phyloP scores from a whole-genome alignment of 2,329 filamentous ascomycete species.

The Gnomoniopsis smithogilvyi region DNA sequence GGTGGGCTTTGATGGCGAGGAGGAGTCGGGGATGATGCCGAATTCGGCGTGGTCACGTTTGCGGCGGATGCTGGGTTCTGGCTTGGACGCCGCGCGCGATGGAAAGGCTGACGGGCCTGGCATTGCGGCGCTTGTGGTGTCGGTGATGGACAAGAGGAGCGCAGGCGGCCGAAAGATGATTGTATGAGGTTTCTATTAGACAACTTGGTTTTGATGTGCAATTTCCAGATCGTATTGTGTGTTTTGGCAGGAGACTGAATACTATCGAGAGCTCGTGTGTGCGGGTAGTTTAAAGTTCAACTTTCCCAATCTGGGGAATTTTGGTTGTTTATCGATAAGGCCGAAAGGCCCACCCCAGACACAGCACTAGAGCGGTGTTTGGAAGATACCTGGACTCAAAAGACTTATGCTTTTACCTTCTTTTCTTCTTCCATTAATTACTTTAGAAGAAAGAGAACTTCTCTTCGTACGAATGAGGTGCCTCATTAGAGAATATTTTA shows the following conservation, averaged over 20 bases:
- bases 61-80: neutral
- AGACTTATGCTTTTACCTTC: no score
- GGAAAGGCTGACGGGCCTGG: neutral
- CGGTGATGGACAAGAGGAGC: neutral
- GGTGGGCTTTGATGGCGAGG: neutral
- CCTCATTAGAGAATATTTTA: no score
- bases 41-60: slow-evolving; percentile 9
- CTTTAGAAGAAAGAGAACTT: no score
- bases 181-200: neutral
- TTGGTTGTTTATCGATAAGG: slow-evolving; percentile 13
- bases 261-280: neutral
- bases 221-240: neutral
- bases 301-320: neutral
- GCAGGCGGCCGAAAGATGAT: neutral
- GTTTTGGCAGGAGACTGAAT: neutral
- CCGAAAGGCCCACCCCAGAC: neutral
- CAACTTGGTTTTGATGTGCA: neutral
- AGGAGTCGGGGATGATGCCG: neutral
- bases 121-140: neutral
- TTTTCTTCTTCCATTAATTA: no score
- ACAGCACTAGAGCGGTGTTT: no score
- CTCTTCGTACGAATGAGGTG: no score
- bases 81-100: neutral
- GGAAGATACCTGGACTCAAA: no score
- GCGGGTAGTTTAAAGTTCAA: neutral